Evolutionary conservation across 1,139 yeast genomes (phyloP).

Genomic region (Ogataea hybrid): DNA sequence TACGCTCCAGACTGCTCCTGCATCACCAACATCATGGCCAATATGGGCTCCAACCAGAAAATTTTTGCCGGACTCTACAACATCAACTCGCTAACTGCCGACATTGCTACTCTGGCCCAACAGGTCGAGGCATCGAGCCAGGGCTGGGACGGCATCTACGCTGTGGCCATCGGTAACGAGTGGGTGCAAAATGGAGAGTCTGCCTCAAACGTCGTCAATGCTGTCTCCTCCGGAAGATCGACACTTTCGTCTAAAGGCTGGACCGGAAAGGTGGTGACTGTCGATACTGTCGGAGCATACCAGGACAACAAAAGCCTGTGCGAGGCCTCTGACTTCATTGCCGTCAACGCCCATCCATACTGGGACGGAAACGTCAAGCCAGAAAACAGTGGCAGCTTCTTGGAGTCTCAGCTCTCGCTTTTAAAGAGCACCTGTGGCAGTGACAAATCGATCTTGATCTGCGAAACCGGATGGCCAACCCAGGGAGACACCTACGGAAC

Average conservation of each 20-base stretch:
- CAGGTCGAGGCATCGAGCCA: conserved; percentile 44
- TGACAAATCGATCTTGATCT: conserved; percentile 59
- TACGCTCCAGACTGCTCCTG: conserved; percentile 88
- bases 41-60: conserved; percentile 60
- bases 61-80: conserved; percentile 75
- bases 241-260: conserved; percentile 62
- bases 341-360: conserved; percentile 88
- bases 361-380: conserved; percentile 74
- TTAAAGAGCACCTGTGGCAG: conserved; percentile 59
- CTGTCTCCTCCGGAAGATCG: conserved; percentile 55
- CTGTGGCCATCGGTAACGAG: conserved; percentile 85
- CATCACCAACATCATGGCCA: conserved; percentile 60
- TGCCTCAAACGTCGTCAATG: conserved; percentile 52
- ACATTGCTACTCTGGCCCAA: conserved; percentile 43
- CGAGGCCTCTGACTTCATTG: conserved; percentile 74
- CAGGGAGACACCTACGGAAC: conserved; percentile 62
- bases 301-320: conserved; percentile 76
- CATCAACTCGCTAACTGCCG: conserved; percentile 47
- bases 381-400: conserved; percentile 69
- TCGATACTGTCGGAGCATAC: conserved; percentile 83
- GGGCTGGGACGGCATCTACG: conserved; percentile 66
- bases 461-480: conserved; percentile 94
- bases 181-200: conserved; percentile 71
- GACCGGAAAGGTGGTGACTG: conserved; percentile 76
- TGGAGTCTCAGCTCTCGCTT: conserved; percentile 62